These are phyloP conservation scores for Entomortierella chlamydospora DNA, from an alignment of 192 early-diverging fungal species.

Conservation along the genomic window DNA sequence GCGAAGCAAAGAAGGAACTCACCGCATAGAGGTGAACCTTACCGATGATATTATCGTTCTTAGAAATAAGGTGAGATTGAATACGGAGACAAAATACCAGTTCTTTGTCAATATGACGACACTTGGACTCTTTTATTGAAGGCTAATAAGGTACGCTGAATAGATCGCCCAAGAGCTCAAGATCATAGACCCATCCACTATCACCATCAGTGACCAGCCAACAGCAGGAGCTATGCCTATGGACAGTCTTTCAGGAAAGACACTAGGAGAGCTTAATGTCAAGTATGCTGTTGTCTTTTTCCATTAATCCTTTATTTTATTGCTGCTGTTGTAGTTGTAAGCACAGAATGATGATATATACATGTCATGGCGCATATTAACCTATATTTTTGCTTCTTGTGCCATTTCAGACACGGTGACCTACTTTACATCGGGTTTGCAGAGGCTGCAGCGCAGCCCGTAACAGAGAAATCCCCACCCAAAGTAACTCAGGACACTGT, in stretches of 20 bases:
- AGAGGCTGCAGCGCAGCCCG: constrained; percentile 36
- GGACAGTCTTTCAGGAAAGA: constrained; percentile 41
- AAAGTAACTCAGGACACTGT: constrained; percentile 75
- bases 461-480: neutral
- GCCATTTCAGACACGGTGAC: constrained; percentile 59
- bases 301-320: too few species aligned
- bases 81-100: too few species aligned
- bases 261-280: constrained; percentile 45
- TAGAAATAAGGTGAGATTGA: constrained; percentile 66
- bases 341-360: constrained; percentile 3
- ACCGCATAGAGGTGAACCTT: constrained; percentile 70
- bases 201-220: constrained; percentile 59
- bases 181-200: constrained; percentile 54
- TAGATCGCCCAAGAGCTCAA: constrained; percentile 60
- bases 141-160: constrained; percentile 8
- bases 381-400: neutral
- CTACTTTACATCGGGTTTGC: constrained; percentile 61
- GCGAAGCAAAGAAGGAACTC: constrained; percentile 76
- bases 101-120: too few species aligned
- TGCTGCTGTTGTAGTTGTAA: too few species aligned
- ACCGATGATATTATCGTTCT: constrained; percentile 63
- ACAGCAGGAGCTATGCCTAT: constrained; percentile 44
- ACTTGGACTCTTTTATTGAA: too few species aligned
- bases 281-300: constrained; percentile 54
- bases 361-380: neutral